Base-by-base conservation (phyloP, 768 basidiomycete species). In the Mrakia hoshinonis region DNA sequence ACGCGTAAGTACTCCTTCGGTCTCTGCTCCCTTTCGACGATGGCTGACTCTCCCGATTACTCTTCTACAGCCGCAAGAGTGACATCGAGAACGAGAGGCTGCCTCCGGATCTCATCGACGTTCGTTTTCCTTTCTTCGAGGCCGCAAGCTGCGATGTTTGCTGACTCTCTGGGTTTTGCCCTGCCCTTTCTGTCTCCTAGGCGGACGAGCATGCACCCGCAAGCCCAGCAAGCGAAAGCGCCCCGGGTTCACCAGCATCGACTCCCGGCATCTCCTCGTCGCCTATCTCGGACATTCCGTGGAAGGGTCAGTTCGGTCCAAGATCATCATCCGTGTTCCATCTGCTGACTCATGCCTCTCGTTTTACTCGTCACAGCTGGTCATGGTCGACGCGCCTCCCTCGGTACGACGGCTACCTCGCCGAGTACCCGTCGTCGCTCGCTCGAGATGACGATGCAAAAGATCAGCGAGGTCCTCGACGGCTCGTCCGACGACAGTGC, bases 81-180 rank as follows among this genome's bases (percentile, higher is more conserved):
- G 95, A 98, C 83, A 97, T 98, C 75, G 95, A 98, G 81, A 98
- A 98, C 81, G 96, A 99, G 81, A 88, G 94, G 36, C 83, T 98
- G 20, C 96, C 95, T 2, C 94, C 94, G 3, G 92, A 97, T 15
- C 84, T 99, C 12, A 89, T 92, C 78, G 94, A 97, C 70, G 82
- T 82, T 75, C 80, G 74, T 67, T 80, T 88, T 87, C 69, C 86
- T 85, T 74, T 86, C 87, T 9, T 81, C 83, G 1, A 81, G 81
- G 2, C 78, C 82, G 22, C 36, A 4, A 47, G 6, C 43, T 20
- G 6, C 1, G 1, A 43, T 47, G 48, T 15, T 1, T 81, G 81
- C 13, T 88, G 64, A 60, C 55, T 4, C n/a, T n/a, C n/a, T n/a
- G n/a, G n/a, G n/a, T n/a, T n/a, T n/a, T n/a, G 26, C 26, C 10